Percentiles rank a stretch among this genome's conserved stretches.
These are phyloP conservation scores for Aspergillus novoparasiticus DNA, from an alignment of 2,329 filamentous ascomycete genomes.

Conservation along the genomic window DNA sequence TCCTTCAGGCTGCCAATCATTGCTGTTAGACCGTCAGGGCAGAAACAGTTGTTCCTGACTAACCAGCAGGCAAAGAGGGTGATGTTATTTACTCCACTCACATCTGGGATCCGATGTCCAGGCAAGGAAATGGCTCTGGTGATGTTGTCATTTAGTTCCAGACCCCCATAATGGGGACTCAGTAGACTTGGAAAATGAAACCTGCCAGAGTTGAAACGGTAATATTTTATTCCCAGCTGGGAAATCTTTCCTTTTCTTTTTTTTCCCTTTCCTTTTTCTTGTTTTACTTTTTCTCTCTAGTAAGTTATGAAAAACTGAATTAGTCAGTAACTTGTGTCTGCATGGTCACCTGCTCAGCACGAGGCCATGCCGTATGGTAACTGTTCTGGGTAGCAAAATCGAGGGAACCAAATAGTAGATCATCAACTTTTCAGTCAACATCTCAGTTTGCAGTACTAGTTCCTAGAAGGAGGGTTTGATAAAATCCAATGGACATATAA, in stretches of 20 bases:
- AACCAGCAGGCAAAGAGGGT: conserved; percentile 16
- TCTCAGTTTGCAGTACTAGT: neutral
- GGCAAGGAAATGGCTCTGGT: conserved; percentile 13
- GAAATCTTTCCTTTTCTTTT: neutral
- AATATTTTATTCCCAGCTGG: neutral
- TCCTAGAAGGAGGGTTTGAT: neutral
- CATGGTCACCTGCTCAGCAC: conserved; percentile 6
- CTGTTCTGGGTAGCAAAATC: neutral
- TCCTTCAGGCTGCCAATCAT: conserved; percentile 9
- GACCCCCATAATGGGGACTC: neutral
- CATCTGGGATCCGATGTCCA: conserved; percentile 15
- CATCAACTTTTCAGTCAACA: neutral
- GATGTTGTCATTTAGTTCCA: conserved; percentile 12
- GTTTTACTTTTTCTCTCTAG: too few relatives aligned
- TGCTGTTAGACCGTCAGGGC: neutral
- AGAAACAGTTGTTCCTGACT: conserved; percentile 22
- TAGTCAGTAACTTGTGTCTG: neutral
- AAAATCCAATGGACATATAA: neutral
- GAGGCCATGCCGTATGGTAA: neutral
- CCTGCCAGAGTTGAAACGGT: neutral
- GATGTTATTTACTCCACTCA: conserved; percentile 22
- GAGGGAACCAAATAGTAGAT: neutral
- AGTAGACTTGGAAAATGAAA: neutral
- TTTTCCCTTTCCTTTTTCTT: neutral
- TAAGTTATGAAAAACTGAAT: neutral